These are phyloP conservation scores for Mycena filopes DNA, from an alignment of 768 basidiomycete species.

Conservation along the genomic window DNA sequence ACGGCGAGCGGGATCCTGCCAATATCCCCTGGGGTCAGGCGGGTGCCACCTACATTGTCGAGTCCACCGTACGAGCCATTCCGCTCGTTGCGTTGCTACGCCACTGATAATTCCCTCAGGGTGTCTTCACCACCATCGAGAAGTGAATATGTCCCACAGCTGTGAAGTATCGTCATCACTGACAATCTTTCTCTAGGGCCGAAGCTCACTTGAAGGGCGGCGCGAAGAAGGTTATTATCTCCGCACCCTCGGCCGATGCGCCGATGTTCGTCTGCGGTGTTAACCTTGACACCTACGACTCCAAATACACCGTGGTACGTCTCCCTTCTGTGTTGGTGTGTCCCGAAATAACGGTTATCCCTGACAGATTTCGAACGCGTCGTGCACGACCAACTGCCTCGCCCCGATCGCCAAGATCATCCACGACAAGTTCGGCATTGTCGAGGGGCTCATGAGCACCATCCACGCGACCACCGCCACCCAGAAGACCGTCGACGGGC, in stretches of 20 bases:
- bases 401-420: conserved; percentile 99
- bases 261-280: conserved; percentile 97
- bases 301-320: conserved; percentile 86
- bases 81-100: conserved; percentile 19
- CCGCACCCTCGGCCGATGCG: conserved; percentile 96
- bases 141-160: conserved; percentile 59
- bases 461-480: conserved; percentile 97
- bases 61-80: conserved; percentile 79
- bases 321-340: conserved; percentile 14
- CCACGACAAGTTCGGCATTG: conserved; percentile 95
- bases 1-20: conserved; percentile 87
- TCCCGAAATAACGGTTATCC: neutral
- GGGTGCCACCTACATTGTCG: conserved; percentile 94
- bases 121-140: conserved; percentile 97
- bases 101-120: conserved; percentile 53
- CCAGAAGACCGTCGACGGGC: conserved; percentile 95
- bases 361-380: conserved; percentile 92
- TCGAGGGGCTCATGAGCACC: conserved; percentile 98
- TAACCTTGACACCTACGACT: conserved; percentile 92
- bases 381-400: conserved; percentile 99
- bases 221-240: conserved; percentile 99
- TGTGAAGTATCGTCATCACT: conserved; percentile 25
- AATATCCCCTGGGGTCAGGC: conserved; percentile 84
- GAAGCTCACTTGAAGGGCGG: conserved; percentile 95
- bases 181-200: conserved; percentile 62